A percentile compares a stretch with the other conserved stretches of the same genome.
These are phyloP conservation scores for Monosporozyma servazzii DNA, from an alignment of 805 yeast species.

Conservation along the genomic window DNA sequence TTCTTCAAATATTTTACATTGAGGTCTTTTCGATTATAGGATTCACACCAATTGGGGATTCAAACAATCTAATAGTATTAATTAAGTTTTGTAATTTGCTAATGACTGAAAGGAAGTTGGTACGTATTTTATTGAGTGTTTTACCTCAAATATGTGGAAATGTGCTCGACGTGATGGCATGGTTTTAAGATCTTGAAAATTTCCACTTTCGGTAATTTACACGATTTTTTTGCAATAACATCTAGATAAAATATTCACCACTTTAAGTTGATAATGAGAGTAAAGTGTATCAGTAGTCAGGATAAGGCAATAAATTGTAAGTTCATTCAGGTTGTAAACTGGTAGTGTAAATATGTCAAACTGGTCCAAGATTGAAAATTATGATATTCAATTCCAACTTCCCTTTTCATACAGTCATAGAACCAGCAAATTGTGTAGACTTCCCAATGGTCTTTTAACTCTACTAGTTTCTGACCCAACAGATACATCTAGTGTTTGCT, in stretches of 20 bases:
- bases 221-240: background rate
- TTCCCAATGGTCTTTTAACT: slow-evolving; percentile 61
- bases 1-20: no score
- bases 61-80: no score
- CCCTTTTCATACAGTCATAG: slow-evolving; percentile 34
- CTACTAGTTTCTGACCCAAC: slow-evolving; percentile 70
- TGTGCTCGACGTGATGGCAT: background rate
- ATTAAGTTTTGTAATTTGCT: no score
- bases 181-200: slow-evolving; percentile 18
- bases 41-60: no score
- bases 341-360: background rate
- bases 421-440: slow-evolving; percentile 37
- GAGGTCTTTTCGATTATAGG: no score
- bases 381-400: slow-evolving; percentile 18
- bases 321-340: no score
- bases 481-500: slow-evolving; percentile 53
- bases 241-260: background rate
- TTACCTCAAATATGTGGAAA: background rate
- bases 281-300: background rate
- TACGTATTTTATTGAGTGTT: no score
- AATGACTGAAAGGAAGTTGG: no score
- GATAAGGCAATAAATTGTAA: background rate
- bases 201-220: slow-evolving; percentile 3
- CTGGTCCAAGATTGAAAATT: slow-evolving; percentile 9
- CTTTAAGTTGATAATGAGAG: background rate